A percentile compares a stretch with the other conserved stretches of the same genome.
Conservation (phyloP, 1,284 basidiomycete genomes). For the Inonotus obliquus region DNA sequence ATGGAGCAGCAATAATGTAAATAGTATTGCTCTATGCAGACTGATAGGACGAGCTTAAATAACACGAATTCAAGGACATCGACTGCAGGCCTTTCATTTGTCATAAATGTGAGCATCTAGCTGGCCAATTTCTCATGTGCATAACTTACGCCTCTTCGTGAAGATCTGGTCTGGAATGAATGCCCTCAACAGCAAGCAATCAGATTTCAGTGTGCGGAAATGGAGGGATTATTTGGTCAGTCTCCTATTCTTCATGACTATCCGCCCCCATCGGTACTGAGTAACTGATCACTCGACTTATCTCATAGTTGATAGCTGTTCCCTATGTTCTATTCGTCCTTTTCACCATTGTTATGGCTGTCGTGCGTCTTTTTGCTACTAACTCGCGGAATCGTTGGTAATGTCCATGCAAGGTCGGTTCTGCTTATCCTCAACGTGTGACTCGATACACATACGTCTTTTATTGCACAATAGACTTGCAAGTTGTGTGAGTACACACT, state of each 20-base stretch:
- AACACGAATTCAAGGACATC: not conserved
- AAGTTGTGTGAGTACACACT: slow-evolving; percentile 8
- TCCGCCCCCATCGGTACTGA: not conserved
- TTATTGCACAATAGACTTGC: slow-evolving; percentile 14
- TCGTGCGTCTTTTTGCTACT: not conserved
- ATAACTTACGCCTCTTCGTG: not conserved
- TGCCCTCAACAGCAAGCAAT: not conserved
- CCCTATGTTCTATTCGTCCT: slow-evolving; percentile 13
- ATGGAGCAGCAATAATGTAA: slow-evolving; percentile 12
- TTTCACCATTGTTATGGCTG: slow-evolving; percentile 3
- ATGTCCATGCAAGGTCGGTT: not conserved
- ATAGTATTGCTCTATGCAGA: not conserved
- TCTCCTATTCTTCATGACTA: not conserved
- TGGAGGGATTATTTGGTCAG: slow-evolving; percentile 10
- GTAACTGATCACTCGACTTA: not conserved
- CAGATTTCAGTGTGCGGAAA: slow-evolving; percentile 1
- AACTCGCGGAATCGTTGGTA: not conserved
- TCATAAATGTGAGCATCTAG: slow-evolving; percentile 5
- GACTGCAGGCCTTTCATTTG: slow-evolving; percentile 10
- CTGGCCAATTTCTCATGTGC: not conserved
- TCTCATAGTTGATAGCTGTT: slow-evolving; percentile 1
- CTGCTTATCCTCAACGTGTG: slow-evolving; percentile 6
- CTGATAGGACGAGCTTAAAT: not conserved
- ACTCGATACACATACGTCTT: slow-evolving; percentile 5
- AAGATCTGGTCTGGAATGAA: slow-evolving; percentile 12